Conservation (phyloP, 495 filamentous ascomycete species). For the Barbatosphaeria neglecta region DNA sequence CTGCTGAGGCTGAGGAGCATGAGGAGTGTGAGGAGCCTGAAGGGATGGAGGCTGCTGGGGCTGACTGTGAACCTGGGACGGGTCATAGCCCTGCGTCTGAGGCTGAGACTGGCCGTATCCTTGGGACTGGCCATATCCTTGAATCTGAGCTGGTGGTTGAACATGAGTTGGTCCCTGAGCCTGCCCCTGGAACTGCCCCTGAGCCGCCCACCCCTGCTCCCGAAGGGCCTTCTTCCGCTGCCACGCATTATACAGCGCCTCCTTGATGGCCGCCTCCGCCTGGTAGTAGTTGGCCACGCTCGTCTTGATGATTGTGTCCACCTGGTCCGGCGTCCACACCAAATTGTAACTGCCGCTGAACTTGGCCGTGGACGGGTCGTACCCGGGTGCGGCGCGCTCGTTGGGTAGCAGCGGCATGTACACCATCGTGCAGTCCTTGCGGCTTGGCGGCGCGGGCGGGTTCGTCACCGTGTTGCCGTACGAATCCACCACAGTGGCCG, state of each 20-base stretch:
- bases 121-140: too few species aligned
- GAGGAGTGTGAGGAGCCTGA: not conserved
- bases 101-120: too few species aligned
- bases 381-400: slow-evolving; percentile 15
- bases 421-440: slow-evolving; percentile 15
- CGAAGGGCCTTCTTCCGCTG: slow-evolving; percentile 13
- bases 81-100: too few species aligned
- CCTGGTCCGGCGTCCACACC: slow-evolving; percentile 18
- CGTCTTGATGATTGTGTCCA: slow-evolving; percentile 16
- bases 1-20: not conserved
- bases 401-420: slow-evolving; percentile 19
- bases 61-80: not conserved
- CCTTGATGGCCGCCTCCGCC: slow-evolving; percentile 11
- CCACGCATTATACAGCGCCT: slow-evolving; percentile 14
- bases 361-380: slow-evolving; percentile 17
- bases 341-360: slow-evolving; percentile 17
- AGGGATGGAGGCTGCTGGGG: not conserved
- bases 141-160: not conserved
- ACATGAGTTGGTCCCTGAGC: not conserved
- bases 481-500: slow-evolving; percentile 11
- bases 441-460: slow-evolving; percentile 8
- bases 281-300: slow-evolving; percentile 11
- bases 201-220: not conserved
- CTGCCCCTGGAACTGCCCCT: not conserved
- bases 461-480: slow-evolving; percentile 7